Evolutionary conservation across 495 filamentous ascomycete species (phyloP), one percentile per base, ranked within the genome.

Genomic region (Aspergillus mulundensis): DNA sequence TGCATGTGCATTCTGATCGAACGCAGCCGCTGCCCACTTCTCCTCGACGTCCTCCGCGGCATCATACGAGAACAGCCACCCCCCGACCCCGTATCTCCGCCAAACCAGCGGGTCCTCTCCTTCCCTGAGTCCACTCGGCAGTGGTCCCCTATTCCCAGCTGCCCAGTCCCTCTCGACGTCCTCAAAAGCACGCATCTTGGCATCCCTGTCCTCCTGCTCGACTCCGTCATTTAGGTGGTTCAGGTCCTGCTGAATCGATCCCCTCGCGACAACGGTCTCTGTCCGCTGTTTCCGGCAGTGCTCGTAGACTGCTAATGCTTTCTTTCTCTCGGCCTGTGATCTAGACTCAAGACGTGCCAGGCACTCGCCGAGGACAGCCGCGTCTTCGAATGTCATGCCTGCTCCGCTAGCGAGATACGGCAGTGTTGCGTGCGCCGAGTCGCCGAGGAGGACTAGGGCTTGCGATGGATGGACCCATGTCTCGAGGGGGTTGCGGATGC

Each of bases 341-440:
- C 7, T n/a, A n/a, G n/a, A n/a, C n/a, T n/a, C n/a, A n/a, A n/a
- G n/a, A n/a, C 71, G 66, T 0, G 64, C 62, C 1, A 74, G 64
- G 52, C 71, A 77, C 67, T 73, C 62, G 0, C 77, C 77, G 6
- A 79, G 72, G n/a, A 76, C 73, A 0, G 75, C 77, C 0, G 73
- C 75, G 46, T 78, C 75, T 61, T 80, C 77, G 14, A 79, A 66
- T 18, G 74, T 67, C 50, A 69, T 69, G 10, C 72, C 71, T 5
- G 77, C 76, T 2, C 58, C 64, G 60, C 70, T 20, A 59, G 76
- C 77, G 3, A 86, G 65, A 66, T 86, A 86, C 10, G 84, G 84
- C 0, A 86, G 69, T n/a, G 82, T 84, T 15, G 84, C 81, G 47
- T 87, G 84, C 16, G 78, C 81, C 11, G 84, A 73, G 60, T 86